Conservation (phyloP, 2,329 filamentous ascomycete genomes). For the Neobulgaria alba region DNA sequence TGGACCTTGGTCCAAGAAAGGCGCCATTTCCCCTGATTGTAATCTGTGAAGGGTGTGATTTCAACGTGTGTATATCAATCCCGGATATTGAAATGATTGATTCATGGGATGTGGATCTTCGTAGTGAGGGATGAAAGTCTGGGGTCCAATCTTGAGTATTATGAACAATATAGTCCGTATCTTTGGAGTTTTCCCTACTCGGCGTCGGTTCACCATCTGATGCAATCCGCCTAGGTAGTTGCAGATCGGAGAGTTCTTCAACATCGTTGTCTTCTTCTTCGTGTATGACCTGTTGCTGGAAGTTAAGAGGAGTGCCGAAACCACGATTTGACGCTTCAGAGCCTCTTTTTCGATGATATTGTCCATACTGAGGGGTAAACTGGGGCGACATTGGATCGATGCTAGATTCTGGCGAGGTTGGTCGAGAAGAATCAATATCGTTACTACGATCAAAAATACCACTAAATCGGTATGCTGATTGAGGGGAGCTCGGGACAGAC, state of each 20-base stretch:
- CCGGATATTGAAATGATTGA: constrained; percentile 81
- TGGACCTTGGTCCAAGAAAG: constrained; percentile 38
- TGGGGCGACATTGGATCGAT: constrained; percentile 57
- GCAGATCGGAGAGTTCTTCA: constrained; percentile 21
- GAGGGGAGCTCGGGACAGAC: constrained; percentile 74
- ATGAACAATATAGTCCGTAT: constrained; percentile 10
- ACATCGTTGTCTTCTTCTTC: constrained; percentile 30
- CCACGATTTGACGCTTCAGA: constrained; percentile 47
- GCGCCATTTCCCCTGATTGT: constrained; percentile 41
- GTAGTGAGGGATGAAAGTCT: constrained; percentile 41
- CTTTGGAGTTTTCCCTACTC: constrained; percentile 17
- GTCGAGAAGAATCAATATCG: constrained; percentile 58
- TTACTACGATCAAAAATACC: constrained; percentile 69
- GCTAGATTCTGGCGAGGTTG: constrained; percentile 75
- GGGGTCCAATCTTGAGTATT: constrained; percentile 16
- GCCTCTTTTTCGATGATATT: constrained; percentile 42
- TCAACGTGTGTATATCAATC: constrained; percentile 81
- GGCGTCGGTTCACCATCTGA: constrained; percentile 18
- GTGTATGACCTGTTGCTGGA: constrained; percentile 31
- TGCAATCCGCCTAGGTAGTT: constrained; percentile 14
- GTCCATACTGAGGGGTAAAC: constrained; percentile 33
- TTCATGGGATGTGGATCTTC: constrained; percentile 69
- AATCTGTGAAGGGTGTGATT: constrained; percentile 67
- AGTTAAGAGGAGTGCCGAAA: constrained; percentile 29
- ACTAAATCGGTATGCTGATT: constrained; percentile 61